A percentile compares a stretch with the other conserved stretches of the same genome.
These are phyloP conservation scores for Euryodendron excelsum DNA, from an alignment of 148 eudicot genomes.

Conservation along the genomic window DNA sequence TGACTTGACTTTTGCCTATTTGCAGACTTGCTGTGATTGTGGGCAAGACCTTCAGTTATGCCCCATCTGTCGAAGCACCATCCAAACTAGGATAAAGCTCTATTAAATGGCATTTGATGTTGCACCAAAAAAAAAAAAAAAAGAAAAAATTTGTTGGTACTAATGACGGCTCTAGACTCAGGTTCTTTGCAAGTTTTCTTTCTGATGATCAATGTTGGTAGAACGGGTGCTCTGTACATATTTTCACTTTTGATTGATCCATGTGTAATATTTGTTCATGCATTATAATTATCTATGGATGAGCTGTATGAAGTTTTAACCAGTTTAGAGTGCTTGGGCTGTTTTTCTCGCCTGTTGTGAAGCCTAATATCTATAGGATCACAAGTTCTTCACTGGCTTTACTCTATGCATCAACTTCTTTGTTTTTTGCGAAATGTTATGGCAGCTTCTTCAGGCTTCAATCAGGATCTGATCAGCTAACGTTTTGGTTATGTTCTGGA, in stretches of 20 bases:
- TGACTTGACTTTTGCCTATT: not conserved
- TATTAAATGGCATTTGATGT: conserved; percentile 2
- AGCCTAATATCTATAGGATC: not conserved
- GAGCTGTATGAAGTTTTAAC: not conserved
- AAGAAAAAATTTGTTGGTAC: no score
- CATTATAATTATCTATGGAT: not conserved
- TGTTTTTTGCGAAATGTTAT: not conserved
- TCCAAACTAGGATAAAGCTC: conserved; percentile 21
- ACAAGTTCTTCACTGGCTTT: not conserved
- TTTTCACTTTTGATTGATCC: not conserved
- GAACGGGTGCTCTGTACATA: not conserved
- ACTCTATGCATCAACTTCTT: not conserved
- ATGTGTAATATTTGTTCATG: not conserved
- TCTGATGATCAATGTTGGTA: not conserved
- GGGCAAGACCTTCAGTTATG: conserved; percentile 19
- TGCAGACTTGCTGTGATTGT: conserved; percentile 40
- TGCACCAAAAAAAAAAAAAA: no score
- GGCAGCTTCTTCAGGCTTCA: no score
- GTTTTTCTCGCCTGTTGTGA: not conserved
- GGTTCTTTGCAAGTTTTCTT: conserved; percentile 2
- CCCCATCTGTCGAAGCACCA: conserved; percentile 22
- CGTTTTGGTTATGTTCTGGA: no score
- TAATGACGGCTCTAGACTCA: not conserved
- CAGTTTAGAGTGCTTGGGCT: not conserved
- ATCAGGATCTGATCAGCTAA: no score